Conservation (phyloP, 306 rosid species). For the Dicorynia guianensis region DNA sequence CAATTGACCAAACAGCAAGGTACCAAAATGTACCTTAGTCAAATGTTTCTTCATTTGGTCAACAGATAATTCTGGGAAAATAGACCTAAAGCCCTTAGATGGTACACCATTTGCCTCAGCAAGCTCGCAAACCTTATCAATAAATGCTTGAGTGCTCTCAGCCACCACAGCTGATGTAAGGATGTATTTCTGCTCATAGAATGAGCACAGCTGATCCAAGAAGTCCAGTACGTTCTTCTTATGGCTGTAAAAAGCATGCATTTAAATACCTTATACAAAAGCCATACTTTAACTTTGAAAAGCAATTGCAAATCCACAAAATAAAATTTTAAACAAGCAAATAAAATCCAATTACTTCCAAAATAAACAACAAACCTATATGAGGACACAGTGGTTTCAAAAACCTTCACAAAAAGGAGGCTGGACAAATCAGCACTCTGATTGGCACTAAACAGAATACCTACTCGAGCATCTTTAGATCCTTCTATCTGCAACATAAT, state of each 20-base stretch:
- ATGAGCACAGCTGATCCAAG: slow-evolving; percentile 75
- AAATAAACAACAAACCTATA: slow-evolving; percentile 67
- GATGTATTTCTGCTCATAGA: slow-evolving; percentile 68
- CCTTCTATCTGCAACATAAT: slow-evolving; percentile 71
- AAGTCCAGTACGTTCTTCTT: slow-evolving; percentile 70
- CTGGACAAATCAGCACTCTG: slow-evolving; percentile 57
- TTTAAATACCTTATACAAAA: slow-evolving; percentile 33
- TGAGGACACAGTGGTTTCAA: slow-evolving; percentile 72
- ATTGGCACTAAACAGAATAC: slow-evolving; percentile 71
- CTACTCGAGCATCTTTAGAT: slow-evolving; percentile 76
- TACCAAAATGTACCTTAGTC: slow-evolving; percentile 65
- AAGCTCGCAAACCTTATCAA: slow-evolving; percentile 73
- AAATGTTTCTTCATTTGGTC: slow-evolving; percentile 62
- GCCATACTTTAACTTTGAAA: slow-evolving; percentile 2
- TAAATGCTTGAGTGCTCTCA: slow-evolving; percentile 58
- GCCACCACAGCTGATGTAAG: slow-evolving; percentile 52
- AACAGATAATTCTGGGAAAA: slow-evolving; percentile 61
- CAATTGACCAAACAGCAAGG: slow-evolving; percentile 7
- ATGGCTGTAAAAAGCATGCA: slow-evolving; percentile 72
- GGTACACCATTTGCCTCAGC: slow-evolving; percentile 84
- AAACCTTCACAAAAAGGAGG: slow-evolving; percentile 72
- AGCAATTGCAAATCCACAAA: slow-evolving; percentile 32
- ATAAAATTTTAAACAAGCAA: slow-evolving; percentile 37
- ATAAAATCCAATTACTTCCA: slow-evolving; percentile 19
- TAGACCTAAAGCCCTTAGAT: slow-evolving; percentile 62